phyloP scores from a whole-genome alignment of 768 basidiomycete species.

The Leccinum disarticulatum region DNA sequence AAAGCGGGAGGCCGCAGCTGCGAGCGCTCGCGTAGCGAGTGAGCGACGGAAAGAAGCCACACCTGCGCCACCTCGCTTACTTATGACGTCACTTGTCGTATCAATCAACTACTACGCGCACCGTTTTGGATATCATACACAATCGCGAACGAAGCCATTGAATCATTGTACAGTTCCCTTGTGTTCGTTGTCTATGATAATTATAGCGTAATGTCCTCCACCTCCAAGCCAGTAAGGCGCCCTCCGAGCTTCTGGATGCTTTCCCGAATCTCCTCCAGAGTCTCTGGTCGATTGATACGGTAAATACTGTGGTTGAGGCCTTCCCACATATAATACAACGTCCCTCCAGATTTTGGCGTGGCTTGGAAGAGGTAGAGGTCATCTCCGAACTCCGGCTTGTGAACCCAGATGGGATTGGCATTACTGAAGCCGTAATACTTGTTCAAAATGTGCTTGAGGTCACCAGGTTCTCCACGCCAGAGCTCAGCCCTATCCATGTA shows the following conservation, averaged over 20 bases:
- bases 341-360: not conserved
- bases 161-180: no score
- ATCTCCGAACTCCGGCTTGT: not conserved
- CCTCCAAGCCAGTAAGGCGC: no score
- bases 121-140: no score
- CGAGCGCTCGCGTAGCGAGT: no score
- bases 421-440: not conserved
- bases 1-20: no score
- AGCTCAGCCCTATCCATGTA: not conserved
- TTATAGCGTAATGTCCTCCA: no score
- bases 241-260: not conserved
- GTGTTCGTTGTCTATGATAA: no score
- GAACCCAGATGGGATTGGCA: not conserved
- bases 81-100: no score
- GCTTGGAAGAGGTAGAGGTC: slow-evolving; percentile 5
- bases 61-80: no score
- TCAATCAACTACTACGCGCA: no score
- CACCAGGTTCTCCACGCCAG: slow-evolving; percentile 1
- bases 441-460: not conserved
- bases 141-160: no score
- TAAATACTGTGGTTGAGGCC: not conserved
- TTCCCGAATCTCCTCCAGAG: not conserved
- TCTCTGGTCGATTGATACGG: not conserved
- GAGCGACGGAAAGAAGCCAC: no score
- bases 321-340: not conserved